Evolutionary conservation across 176 grass and related monocot species (phyloP), one percentile per base, ranked within the genome.

Genomic region (maize (Zea mays)): DNA sequence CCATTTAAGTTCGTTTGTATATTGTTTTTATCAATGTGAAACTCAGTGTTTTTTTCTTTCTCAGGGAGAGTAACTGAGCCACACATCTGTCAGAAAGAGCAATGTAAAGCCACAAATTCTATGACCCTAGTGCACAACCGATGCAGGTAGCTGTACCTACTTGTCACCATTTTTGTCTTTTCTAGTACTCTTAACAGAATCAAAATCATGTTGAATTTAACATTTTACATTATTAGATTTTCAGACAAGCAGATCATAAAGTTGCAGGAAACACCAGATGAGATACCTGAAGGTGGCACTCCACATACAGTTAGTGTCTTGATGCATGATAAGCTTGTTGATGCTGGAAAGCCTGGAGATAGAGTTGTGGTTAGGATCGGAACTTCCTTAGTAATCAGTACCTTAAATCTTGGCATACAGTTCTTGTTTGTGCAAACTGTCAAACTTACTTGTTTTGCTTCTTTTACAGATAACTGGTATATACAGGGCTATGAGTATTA

Each of bases 281-380:
- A 99, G 79, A 99, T 99, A 81, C 86, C 96, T 61, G 96, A 96
- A 65, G 96, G 96, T 52, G 96, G 96, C 15, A 95, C 96, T 50
- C 96, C 96, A 67, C 96, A 95, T 74, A 99, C 92, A 33, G 90
- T 99, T 80, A 99, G 96, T 79, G 91, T 99, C 78, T 88, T 99
- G 86, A 99, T 99, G 96, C 96, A 99, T 5, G 96, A 99, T 78
- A 99, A 93, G 79, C 92, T 99, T 79, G 96, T 99, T 10, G 96
- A 99, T 77, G 71, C 78, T 76, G 96, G 92, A 74, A 99, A 99
- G 74, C 96, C 96, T 76, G 96, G 90, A 81, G 96, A 99, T 38
- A 89, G 96, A 60, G 96, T 99, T 89, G 96, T 95, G 92, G 96
- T 99, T 59, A 50, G 76, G 48, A 72, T 19, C 59, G 15, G 8